phyloP scores from a whole-genome alignment of 208 protist species.

The Wallacemonas rigidus region DNA sequence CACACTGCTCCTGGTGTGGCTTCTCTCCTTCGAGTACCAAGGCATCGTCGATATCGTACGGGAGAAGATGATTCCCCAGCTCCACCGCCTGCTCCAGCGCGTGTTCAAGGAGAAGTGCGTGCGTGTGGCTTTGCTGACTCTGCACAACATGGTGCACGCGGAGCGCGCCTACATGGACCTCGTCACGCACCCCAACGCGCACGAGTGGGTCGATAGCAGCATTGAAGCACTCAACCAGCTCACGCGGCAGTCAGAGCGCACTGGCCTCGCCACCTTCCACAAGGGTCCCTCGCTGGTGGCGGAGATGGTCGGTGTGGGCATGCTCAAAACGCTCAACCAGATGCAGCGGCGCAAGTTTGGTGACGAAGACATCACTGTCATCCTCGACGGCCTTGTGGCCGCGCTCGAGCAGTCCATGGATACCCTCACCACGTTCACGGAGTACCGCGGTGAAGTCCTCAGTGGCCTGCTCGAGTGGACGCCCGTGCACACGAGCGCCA shows the following conservation, averaged over 20 bases:
- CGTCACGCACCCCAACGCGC: constrained; percentile 45
- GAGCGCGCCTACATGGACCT: constrained; percentile 65
- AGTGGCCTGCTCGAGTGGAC: constrained; percentile 90
- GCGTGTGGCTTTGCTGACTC: constrained; percentile 83
- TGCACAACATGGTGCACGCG: constrained; percentile 85
- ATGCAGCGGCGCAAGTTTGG: constrained; percentile 87
- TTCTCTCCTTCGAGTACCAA: constrained; percentile 86
- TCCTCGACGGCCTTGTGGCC: constrained; percentile 64
- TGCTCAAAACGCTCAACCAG: constrained; percentile 87
- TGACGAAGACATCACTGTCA: constrained; percentile 85
- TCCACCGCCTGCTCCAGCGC: constrained; percentile 87
- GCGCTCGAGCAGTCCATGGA: constrained; percentile 89
- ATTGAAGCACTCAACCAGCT: constrained; percentile 47
- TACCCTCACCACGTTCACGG: constrained; percentile 89
- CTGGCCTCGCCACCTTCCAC: constrained; percentile 21
- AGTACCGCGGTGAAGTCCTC: constrained; percentile 92
- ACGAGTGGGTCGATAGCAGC: constrained; percentile 49
- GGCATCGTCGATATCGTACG: constrained; percentile 72
- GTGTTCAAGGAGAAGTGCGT: constrained; percentile 93
- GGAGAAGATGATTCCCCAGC: constrained; percentile 81
- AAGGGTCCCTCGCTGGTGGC: constrained; percentile 75
- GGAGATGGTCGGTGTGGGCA: constrained; percentile 91
- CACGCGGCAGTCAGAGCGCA: neutral
- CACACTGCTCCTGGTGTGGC: constrained; percentile 73
- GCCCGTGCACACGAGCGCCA: constrained; percentile 90